Evolutionary conservation across 495 filamentous ascomycete genomes (phyloP), one percentile per base, ranked within the genome.

Genomic region (Halenospora varia): DNA sequence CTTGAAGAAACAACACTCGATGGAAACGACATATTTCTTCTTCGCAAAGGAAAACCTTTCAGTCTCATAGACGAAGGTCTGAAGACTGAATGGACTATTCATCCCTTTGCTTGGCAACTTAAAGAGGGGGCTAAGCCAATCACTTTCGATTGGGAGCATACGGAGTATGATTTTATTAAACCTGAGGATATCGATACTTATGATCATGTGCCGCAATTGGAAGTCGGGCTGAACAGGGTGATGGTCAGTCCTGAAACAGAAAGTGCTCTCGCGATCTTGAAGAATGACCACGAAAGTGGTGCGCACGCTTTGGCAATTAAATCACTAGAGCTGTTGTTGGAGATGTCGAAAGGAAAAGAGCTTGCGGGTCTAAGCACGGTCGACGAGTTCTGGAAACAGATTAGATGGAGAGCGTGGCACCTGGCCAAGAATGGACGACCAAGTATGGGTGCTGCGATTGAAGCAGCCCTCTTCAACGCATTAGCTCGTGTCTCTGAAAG

Each of bases 71-170:
- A 88, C 57, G 41, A 65, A 2, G 70, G 71, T 9, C 62, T 86
- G 11, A 65, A 71, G 10, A 78, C 82, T 3, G 68, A 78, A 63
- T 89, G 84, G 85, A 87, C 73, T 6, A 72, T 89, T 41, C 73
- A 83, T 50, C 82, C 85, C 2, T 87, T 88, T 59, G 74, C 75
- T 0, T 89, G 82, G 59, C 70, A 70, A 8, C 71, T 87, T 10
- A 79, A 77, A 41, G 57, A 65, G 0, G 19, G 52, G 15, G 35
- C 58, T 1, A 66, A 70, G 25, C 49, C 65, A 15, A 84, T 88
- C 51, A 63, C 63, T 10, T 75, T 78, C 25, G 78, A 88, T 68
- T 86, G 84, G 83, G 86, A 89, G 62, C 83, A 88, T 60, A 76
- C 80, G 0, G 67, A 64, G 0, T 84, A 75, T 71, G 65, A 68